Evolutionary conservation across 805 yeast genomes (phyloP), one percentile per base, ranked within the genome.

Genomic region (Kuraishia hungarica): DNA sequence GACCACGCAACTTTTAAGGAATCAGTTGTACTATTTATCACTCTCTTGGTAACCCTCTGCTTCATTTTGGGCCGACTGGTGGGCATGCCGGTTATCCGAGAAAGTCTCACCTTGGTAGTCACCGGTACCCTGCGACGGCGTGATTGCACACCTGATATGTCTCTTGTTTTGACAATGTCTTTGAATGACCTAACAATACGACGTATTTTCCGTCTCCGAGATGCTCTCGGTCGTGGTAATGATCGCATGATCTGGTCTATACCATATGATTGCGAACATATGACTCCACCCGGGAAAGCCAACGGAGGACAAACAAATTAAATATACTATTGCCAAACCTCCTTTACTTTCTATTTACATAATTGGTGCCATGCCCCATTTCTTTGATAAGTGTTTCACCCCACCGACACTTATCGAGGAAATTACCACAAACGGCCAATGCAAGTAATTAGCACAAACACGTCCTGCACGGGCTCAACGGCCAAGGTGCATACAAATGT

Each of bases 171-270:
- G 6, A 71, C 58, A n/a, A 65, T 58, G 29, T 63, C 63, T 15
- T 66, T 53, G 3, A 71, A 56, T 11, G 72, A 67, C 29, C 72
- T 56, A 61, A 66, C 64, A 23, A 71, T 69, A 47, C 74, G 55
- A 50, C 63, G 61, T 20, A 66, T 55, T 2, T 71, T 68, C 48
- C 74, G 55, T 23, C 53, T 60, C 48, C 72, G 60, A 17, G 74
- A 71, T 53, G 68, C 65, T 15, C 74, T 58, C 46, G 74, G 73
- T 39, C 70, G 68, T 5, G 74, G 74, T 51, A 70, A 54, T 48
- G 74, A 71, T 49, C 73, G 64, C 74, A 67, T 67, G 29, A 5
- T 10, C 5, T 5, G 10, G 29, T 26, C 29, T 5, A 6, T 26
- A 26, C 10, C n/a, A 10, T 26, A 26, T 10, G 29, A 26, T 26